A percentile compares a stretch with the other conserved stretches of the same genome.
Evolutionary conservation across 1,284 basidiomycete genomes (phyloP).

Genomic region (Mycena citricolor): DNA sequence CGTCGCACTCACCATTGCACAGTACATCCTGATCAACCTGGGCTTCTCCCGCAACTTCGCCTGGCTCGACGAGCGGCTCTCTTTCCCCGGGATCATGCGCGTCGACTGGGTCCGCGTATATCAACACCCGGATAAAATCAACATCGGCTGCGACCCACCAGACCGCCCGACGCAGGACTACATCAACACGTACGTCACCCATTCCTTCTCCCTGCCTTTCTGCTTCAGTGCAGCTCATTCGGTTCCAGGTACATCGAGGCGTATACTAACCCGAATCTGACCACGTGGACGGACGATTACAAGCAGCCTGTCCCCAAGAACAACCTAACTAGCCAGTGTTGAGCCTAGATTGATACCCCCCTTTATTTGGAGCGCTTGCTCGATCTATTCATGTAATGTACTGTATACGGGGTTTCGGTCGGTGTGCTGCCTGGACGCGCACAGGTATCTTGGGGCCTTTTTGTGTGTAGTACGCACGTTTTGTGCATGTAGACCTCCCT

Average conservation of each 20-base stretch:
- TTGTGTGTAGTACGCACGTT: no score
- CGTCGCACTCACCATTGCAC: slow-evolving; percentile 28
- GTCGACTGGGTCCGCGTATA: slow-evolving; percentile 74
- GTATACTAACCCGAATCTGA: slow-evolving; percentile 9
- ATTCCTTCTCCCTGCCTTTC: neutral
- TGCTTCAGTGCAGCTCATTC: no score
- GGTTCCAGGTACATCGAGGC: no score
- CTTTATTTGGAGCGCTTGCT: no score
- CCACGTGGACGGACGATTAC: slow-evolving; percentile 5
- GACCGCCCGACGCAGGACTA: slow-evolving; percentile 65
- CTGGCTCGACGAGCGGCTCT: slow-evolving; percentile 46
- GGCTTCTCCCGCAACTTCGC: slow-evolving; percentile 68
- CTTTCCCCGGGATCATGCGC: slow-evolving; percentile 55
- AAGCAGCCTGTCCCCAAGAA: slow-evolving; percentile 3
- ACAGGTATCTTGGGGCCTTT: no score
- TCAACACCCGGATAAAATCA: slow-evolving; percentile 52
- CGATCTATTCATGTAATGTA: no score
- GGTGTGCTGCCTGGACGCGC: no score
- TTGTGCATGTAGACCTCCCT: no score
- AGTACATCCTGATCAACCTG: slow-evolving; percentile 74
- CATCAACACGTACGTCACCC: slow-evolving; percentile 27
- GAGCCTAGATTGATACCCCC: no score
- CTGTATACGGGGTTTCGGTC: no score
- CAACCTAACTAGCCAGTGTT: no score
- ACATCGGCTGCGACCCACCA: slow-evolving; percentile 69